phyloP scores from a whole-genome alignment of 257 asterid species.

The Cruciata laevipes region DNA sequence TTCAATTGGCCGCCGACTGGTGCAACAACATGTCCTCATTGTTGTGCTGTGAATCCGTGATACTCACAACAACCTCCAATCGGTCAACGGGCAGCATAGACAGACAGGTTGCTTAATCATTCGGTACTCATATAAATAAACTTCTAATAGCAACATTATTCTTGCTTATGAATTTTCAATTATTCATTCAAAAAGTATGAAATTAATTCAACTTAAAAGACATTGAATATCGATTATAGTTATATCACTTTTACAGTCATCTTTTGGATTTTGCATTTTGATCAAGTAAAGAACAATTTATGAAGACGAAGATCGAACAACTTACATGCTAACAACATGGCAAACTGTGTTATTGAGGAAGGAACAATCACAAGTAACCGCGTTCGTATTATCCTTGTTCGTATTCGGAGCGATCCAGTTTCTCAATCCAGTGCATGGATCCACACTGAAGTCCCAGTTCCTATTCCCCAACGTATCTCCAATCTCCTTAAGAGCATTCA shows the following conservation, averaged over 20 bases:
- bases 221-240: too few relatives aligned
- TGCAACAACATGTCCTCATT: neutral
- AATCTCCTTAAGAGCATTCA: constrained; percentile 35
- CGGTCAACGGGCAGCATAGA: neutral
- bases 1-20: neutral
- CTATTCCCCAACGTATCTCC: constrained; percentile 38
- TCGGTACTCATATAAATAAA: too few relatives aligned
- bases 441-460: constrained; percentile 48
- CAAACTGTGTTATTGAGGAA: constrained; percentile 7
- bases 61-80: neutral
- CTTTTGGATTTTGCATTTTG: too few relatives aligned
- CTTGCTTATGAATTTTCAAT: too few relatives aligned
- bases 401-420: constrained; percentile 28
- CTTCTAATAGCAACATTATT: too few relatives aligned
- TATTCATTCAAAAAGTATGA: too few relatives aligned
- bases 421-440: constrained; percentile 44
- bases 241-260: too few relatives aligned
- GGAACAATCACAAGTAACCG: constrained; percentile 18
- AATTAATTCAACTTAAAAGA: too few relatives aligned
- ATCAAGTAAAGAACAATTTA: too few relatives aligned
- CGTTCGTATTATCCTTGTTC: neutral
- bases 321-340: constrained; percentile 24
- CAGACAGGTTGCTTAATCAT: neutral
- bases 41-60: neutral
- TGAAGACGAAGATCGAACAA: neutral